Conservation (phyloP, 768 basidiomycete genomes). For the Pilatotrama ljubarskyi region DNA sequence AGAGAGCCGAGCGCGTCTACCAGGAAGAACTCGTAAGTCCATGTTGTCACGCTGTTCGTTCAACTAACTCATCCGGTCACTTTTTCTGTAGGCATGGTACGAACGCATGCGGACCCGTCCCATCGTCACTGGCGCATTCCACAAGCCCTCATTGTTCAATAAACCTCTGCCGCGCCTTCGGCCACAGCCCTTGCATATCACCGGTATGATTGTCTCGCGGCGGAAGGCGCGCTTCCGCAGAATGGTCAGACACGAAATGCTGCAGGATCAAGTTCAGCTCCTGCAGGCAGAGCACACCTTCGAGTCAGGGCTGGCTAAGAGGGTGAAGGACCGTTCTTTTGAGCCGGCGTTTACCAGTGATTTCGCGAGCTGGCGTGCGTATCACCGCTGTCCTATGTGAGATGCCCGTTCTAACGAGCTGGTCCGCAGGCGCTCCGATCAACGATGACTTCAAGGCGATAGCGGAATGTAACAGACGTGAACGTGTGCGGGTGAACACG, state of each 20-base stretch:
- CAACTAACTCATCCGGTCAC: too few relatives aligned
- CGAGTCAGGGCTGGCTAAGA: slow-evolving; percentile 32
- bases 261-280: slow-evolving; percentile 30
- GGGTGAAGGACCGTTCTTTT: slow-evolving; percentile 9
- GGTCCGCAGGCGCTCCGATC: slow-evolving; percentile 40
- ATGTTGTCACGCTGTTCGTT: too few relatives aligned
- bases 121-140: slow-evolving; percentile 67
- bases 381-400: neutral
- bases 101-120: slow-evolving; percentile 55
- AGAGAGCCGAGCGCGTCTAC: slow-evolving; percentile 46
- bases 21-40: slow-evolving; percentile 53
- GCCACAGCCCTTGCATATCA: slow-evolving; percentile 74
- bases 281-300: slow-evolving; percentile 40
- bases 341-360: slow-evolving; percentile 27
- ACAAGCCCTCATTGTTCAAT: slow-evolving; percentile 66
- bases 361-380: slow-evolving; percentile 44
- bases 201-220: slow-evolving; percentile 64
- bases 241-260: slow-evolving; percentile 31
- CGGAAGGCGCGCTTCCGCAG: slow-evolving; percentile 47
- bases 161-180: slow-evolving; percentile 75
- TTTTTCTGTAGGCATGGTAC: slow-evolving; percentile 59
- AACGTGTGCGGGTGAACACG: slow-evolving; percentile 41
- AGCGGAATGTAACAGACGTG: slow-evolving; percentile 37
- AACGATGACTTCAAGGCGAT: slow-evolving; percentile 34
- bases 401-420: neutral